Evolutionary conservation across 1,284 basidiomycete species (phyloP), one percentile per base, ranked within the genome.

Genomic region (Tilletia horrida): DNA sequence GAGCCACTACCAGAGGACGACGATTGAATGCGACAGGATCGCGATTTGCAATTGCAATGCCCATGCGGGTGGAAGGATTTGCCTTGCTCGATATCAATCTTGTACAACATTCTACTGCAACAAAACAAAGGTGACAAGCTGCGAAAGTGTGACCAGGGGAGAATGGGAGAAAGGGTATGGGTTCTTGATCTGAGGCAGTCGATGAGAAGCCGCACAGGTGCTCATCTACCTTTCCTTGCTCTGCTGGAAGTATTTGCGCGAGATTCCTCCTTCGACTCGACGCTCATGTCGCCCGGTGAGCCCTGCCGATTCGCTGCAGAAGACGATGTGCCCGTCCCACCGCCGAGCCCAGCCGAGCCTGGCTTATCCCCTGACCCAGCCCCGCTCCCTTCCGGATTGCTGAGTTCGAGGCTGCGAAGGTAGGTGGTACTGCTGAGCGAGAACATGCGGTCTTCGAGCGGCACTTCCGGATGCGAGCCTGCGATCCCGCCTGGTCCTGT

Each of bases 391-490:
- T 79, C 78, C 23, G 71, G 76, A 4, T 72, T 69, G 52, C 78
- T 81, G 16, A 79, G 65, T 63, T 78, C 76, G 2, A 81, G 63
- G 61, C 74, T 76, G 55, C 76, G 74, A 21, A 69, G 68, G 52
- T 80, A 79, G 1, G 79, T 81, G 6, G 78, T 72, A 14, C 70
- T 73, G 27, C 73, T 75, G 13, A 73, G 55, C 45, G 72, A 74
- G 29, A 81, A 81, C 67, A 80, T 74, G 0, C 79, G 61, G 66
- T 81, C 78, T 16, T 81, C 79, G 9, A 67, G 11, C 3, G 75
- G 69, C 0, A 77, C 69, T 4, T 77, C 73, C 2, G 44, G 31
- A 21, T 27, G 27, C 3, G 40, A 29, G 40, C 44, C 21, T 27
- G 31, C 18, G 18, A 25, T 25, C 18, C 47, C 48, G 9, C 63